Conservation (phyloP, 805 yeast genomes). For the Yarrowia deformans region DNA sequence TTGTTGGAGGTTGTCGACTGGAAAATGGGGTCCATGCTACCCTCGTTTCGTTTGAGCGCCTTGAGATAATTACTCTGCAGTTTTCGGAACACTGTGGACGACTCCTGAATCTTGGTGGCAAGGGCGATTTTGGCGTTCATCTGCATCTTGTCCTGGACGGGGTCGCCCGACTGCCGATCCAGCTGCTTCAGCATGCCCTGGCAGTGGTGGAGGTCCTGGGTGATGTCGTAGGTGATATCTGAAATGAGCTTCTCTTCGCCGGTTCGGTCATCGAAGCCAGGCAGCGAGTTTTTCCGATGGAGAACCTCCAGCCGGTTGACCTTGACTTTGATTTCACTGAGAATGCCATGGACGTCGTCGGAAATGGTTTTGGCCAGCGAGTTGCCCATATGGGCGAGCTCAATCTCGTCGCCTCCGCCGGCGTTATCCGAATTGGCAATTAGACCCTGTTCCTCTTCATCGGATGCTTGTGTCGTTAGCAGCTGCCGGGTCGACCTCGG, state of each 20-base stretch:
- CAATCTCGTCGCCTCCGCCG: slow-evolving; percentile 54
- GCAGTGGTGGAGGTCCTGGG: slow-evolving; percentile 77
- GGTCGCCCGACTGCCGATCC: slow-evolving; percentile 52
- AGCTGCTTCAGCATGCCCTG: slow-evolving; percentile 77
- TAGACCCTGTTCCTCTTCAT: slow-evolving; percentile 68
- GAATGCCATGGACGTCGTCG: slow-evolving; percentile 69
- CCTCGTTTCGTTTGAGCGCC: slow-evolving; percentile 76
- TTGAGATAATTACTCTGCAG: slow-evolving; percentile 89
- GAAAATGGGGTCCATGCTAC: slow-evolving; percentile 46
- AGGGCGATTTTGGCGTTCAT: slow-evolving; percentile 66
- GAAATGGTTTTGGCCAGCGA: slow-evolving; percentile 72
- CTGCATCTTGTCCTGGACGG: slow-evolving; percentile 24
- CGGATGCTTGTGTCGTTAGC: slow-evolving; percentile 50
- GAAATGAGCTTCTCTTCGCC: slow-evolving; percentile 81
- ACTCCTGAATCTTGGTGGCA: slow-evolving; percentile 83
- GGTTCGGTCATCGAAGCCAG: slow-evolving; percentile 84
- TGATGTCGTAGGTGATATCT: slow-evolving; percentile 72
- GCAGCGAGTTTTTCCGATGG: slow-evolving; percentile 82
- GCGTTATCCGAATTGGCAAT: slow-evolving; percentile 51
- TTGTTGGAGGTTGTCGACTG: slow-evolving; percentile 41
- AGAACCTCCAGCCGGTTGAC: slow-evolving; percentile 68
- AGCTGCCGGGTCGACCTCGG: slow-evolving; percentile 63
- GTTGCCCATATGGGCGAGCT: slow-evolving; percentile 75
- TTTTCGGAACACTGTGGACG: slow-evolving; percentile 79
- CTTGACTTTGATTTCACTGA: slow-evolving; percentile 60